These are phyloP conservation scores for Ogataea salicorniae DNA, from an alignment of 805 yeast genomes.

Conservation along the genomic window DNA sequence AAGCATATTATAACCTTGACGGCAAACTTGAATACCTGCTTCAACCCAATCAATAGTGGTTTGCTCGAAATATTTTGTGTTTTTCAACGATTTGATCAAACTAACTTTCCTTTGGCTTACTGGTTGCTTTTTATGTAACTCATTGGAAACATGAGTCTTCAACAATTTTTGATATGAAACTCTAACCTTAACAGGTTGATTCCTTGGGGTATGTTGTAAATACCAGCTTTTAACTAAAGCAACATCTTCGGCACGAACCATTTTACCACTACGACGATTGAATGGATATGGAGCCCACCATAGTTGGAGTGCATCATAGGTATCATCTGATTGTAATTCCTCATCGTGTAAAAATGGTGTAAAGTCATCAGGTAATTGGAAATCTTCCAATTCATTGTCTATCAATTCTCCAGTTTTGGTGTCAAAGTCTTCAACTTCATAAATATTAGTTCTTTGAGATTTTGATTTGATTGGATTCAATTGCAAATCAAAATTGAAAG, in stretches of 20 bases:
- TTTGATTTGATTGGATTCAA: constrained; percentile 50
- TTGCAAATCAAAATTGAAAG: constrained; percentile 50
- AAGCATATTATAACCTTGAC: constrained; percentile 92
- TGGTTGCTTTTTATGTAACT: constrained; percentile 48
- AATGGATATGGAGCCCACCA: constrained; percentile 85
- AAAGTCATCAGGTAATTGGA: constrained; percentile 38
- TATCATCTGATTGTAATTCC: constrained; percentile 41
- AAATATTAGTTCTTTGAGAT: constrained; percentile 13
- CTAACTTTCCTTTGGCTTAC: constrained; percentile 45
- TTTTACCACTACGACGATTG: constrained; percentile 65
- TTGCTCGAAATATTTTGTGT: constrained; percentile 85
- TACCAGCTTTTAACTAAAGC: constrained; percentile 82
- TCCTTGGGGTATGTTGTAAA: constrained; percentile 52
- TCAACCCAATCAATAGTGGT: constrained; percentile 97
- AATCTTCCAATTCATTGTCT: constrained; percentile 35
- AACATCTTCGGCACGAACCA: constrained; percentile 84
- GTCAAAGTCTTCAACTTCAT: constrained; percentile 14
- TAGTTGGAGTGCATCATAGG: constrained; percentile 57
- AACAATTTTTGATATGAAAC: constrained; percentile 88
- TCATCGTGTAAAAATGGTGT: constrained; percentile 48
- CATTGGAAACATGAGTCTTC: constrained; percentile 68
- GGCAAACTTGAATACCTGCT: constrained; percentile 90
- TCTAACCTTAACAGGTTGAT: constrained; percentile 69
- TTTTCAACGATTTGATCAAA: constrained; percentile 58
- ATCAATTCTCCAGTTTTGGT: constrained; percentile 21